Base-by-base conservation (phyloP, 2,329 filamentous ascomycete species). In the Talaromyces sp. region DNA sequence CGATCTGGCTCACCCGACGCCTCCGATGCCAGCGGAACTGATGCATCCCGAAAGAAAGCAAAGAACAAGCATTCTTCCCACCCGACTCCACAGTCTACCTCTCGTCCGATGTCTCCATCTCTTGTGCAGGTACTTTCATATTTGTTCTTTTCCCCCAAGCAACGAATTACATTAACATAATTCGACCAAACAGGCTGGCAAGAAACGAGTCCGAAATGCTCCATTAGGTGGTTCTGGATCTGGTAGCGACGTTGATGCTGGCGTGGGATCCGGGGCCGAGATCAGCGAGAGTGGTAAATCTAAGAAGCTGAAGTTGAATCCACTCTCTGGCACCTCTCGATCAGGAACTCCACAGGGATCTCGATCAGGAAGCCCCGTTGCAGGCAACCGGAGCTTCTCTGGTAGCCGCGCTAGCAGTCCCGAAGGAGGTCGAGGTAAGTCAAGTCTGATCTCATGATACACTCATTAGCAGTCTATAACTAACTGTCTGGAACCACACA, bases 11-110 rank as follows among this genome's bases (percentile, higher is more conserved):
- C 91, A 14, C 91, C 92, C 3, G 88, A 92, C 59, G 81, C 89
- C 29, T 97, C 91, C 2, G 93, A 97, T 69, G 91, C 91, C 9
- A 96, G 91, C 69, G 93, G 91, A 48, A 95, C 92, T 63, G 93
- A 97, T 70, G 93, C 90, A 0, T 85, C 86, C 20, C 87, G 88
- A 60, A 91, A 94, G 75, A 90, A 90, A 77, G 84, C 82, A 69
- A 84, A 88, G 68, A 89, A 87, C 76, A 88, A 88, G 69, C 82
- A 84, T 56, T 58, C 65, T 4, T 58, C 67, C n/a, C 70, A 71
- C 43, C 54, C 65, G 19, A 59, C 64, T 13, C 61, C 69, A 24
- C 70, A 73, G 52, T 68, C 73, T 17, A 64, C 56, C 9, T 76
- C 70, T 85, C 89, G 74, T 82, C 92, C 59, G 80, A 81, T 56